phyloP scores from a whole-genome alignment of 148 eudicot genomes.

The Rhododendron henanense region DNA sequence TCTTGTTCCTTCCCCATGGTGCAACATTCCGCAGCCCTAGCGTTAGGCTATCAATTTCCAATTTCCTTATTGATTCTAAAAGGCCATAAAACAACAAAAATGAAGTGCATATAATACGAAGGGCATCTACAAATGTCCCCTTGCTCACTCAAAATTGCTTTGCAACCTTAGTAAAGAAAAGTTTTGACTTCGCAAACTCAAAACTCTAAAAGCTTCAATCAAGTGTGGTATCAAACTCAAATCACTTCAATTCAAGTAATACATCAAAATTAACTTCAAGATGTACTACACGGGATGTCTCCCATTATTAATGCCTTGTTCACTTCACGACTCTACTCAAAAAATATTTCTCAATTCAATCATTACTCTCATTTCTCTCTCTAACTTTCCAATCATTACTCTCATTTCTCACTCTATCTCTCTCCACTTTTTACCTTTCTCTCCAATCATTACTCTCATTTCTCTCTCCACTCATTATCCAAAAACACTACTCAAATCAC shows the following conservation, averaged over 20 bases:
- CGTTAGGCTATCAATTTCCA: not conserved
- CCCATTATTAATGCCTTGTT: not conserved
- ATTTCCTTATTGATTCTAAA: not conserved
- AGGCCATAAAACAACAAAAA: slow-evolving; percentile 1
- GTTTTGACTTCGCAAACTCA: not conserved
- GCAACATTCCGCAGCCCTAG: slow-evolving; percentile 1
- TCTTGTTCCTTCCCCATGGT: not conserved
- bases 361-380: too few species aligned
- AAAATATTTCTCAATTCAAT: too few species aligned
- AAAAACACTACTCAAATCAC: too few species aligned
- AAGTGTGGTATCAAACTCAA: not conserved
- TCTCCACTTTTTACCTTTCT: too few species aligned
- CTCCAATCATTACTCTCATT: too few species aligned
- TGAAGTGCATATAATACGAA: not conserved
- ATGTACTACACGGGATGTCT: too few species aligned
- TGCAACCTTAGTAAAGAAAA: not conserved
- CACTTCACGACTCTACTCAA: too few species aligned
- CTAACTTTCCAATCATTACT: too few species aligned
- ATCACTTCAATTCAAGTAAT: not conserved
- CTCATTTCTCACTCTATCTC: too few species aligned
- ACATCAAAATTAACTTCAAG: not conserved
- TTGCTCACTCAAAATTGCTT: not conserved
- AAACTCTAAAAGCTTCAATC: not conserved
- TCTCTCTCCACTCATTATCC: too few species aligned
- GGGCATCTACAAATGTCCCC: not conserved